phyloP scores from a whole-genome alignment of 1,284 basidiomycete genomes.

The Malassezia brasiliensis region DNA sequence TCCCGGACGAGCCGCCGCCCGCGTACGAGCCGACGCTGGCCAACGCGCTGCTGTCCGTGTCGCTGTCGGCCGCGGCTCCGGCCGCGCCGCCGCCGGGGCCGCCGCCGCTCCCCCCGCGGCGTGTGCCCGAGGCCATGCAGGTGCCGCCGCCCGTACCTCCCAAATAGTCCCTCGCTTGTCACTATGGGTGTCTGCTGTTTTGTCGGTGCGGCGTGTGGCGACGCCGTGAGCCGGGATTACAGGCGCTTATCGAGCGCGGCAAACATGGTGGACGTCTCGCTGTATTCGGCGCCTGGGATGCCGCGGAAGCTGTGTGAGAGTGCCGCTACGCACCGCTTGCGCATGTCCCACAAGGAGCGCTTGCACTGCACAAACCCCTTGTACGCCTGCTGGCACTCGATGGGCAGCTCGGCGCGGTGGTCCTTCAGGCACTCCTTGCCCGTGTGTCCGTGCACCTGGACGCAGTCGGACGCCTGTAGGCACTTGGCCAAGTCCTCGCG shows the following conservation, averaged over 20 bases:
- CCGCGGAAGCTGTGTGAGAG: conserved; percentile 13
- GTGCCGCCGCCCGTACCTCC: neutral
- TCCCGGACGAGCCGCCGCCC: neutral
- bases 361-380: conserved; percentile 17
- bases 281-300: conserved; percentile 15
- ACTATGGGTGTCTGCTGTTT: no score
- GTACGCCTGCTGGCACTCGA: conserved; percentile 17
- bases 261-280: conserved; percentile 11
- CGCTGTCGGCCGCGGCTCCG: no score
- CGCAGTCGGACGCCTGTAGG: conserved; percentile 14
- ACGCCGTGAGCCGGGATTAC: no score
- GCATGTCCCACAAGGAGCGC: conserved; percentile 17
- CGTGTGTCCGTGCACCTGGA: conserved; percentile 5
- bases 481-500: conserved; percentile 15
- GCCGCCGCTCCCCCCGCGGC: conserved; percentile 1
- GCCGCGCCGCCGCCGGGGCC: neutral
- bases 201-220: no score
- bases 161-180: neutral
- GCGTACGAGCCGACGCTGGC: neutral
- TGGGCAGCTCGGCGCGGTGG: conserved; percentile 5
- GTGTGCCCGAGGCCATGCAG: neutral
- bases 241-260: conserved; percentile 13
- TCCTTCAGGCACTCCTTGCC: conserved; percentile 13
- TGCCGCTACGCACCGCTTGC: conserved; percentile 8
- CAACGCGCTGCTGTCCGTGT: no score